These are phyloP conservation scores for Rhodotorula sp. DNA, from an alignment of 1,284 basidiomycete genomes.

Conservation along the genomic window DNA sequence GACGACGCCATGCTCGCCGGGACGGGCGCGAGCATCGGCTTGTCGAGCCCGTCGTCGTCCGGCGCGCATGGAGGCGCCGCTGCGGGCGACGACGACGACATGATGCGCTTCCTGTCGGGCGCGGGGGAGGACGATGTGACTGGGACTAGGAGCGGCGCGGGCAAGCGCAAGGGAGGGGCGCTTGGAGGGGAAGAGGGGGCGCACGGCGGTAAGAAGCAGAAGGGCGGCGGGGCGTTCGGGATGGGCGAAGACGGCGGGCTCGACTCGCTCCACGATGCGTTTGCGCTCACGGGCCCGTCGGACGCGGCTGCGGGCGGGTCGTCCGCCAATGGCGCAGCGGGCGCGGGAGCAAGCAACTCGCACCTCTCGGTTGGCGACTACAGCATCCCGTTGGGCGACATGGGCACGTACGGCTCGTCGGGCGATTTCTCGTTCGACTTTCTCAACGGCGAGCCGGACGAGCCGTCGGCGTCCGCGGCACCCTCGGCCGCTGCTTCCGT, in stretches of 20 bases:
- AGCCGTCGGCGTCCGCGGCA: neutral
- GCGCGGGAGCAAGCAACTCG: neutral
- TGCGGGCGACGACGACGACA: slow-evolving; percentile 1
- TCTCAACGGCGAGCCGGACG: slow-evolving; percentile 11
- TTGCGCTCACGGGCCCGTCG: slow-evolving; percentile 1
- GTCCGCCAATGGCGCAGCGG: neutral
- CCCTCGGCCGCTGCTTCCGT: neutral
- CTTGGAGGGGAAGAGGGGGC: neutral
- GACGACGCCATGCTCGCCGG: slow-evolving; percentile 3
- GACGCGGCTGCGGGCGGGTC: neutral
- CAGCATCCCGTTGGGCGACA: slow-evolving; percentile 22
- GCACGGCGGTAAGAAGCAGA: slow-evolving; percentile 7
- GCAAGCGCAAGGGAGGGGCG: slow-evolving; percentile 5
- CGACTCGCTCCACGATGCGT: slow-evolving; percentile 8
- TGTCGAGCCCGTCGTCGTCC: neutral
- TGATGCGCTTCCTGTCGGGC: neutral
- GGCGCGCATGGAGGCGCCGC: neutral
- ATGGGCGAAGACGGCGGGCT: neutral
- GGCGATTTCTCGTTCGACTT: slow-evolving; percentile 17
- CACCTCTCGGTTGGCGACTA: slow-evolving; percentile 8
- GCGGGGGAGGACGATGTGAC: neutral
- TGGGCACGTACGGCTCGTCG: slow-evolving; percentile 15
- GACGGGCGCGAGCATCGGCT: slow-evolving; percentile 6
- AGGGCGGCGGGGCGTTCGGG: neutral
- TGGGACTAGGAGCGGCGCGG: neutral